Percentiles rank a stretch among this genome's conserved stretches.
phyloP scores from a whole-genome alignment of 345 rosid genomes.

The Populus nigra region DNA sequence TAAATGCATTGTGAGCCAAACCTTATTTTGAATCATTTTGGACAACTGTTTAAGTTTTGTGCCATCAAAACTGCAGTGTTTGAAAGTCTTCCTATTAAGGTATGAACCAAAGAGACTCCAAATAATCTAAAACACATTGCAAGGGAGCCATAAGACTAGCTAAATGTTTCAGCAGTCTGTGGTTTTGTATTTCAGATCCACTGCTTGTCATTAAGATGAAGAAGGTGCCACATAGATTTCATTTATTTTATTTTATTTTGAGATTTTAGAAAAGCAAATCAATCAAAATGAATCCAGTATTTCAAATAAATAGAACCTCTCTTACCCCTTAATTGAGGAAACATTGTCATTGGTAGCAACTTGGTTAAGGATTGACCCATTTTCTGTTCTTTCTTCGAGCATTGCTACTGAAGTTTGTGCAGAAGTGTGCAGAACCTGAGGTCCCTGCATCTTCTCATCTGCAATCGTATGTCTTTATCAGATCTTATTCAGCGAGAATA shows the following conservation, averaged over 20 bases:
- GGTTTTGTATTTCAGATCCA: neutral
- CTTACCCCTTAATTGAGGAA: conserved; percentile 49
- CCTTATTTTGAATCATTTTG: too few relatives aligned
- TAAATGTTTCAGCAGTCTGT: neutral
- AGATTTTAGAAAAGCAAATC: neutral
- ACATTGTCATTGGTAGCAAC: conserved; percentile 22
- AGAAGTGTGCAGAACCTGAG: conserved; percentile 36
- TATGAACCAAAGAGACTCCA: neutral
- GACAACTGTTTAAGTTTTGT: too few relatives aligned
- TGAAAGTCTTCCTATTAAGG: too few relatives aligned
- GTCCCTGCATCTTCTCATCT: conserved; percentile 48
- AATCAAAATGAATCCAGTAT: neutral
- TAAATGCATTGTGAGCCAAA: too few relatives aligned
- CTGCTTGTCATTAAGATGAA: neutral
- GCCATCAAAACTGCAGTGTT: too few relatives aligned
- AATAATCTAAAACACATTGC: neutral
- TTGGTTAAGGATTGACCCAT: conserved; percentile 28
- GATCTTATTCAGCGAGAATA: conserved; percentile 18
- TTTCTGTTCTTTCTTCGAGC: conserved; percentile 38
- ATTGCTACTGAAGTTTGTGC: conserved; percentile 33
- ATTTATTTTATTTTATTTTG: neutral
- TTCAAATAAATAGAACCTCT: conserved; percentile 12
- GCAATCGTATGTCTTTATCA: conserved; percentile 38
- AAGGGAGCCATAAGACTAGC: neutral
- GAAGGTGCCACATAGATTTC: neutral